Evolutionary conservation across 805 yeast genomes (phyloP).

Genomic region (Starmerella apicola): DNA sequence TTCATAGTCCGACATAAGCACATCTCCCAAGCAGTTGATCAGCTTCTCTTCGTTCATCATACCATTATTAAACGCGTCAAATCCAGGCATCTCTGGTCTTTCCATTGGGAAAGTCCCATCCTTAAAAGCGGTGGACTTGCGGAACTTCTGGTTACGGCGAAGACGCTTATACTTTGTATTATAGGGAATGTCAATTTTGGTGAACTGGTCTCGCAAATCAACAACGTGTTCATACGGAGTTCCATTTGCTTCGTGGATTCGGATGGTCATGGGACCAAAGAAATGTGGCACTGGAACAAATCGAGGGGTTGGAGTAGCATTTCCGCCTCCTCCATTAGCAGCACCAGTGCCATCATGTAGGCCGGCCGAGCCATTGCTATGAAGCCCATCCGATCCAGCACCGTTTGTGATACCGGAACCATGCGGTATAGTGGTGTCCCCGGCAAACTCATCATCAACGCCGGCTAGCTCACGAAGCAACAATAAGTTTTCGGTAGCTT

Average conservation of each 20-base stretch:
- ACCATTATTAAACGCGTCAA: slow-evolving; percentile 2
- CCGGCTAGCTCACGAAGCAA: slow-evolving; percentile 6
- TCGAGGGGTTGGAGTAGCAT: neutral
- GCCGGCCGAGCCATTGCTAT: neutral
- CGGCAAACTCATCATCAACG: neutral
- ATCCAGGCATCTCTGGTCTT: neutral
- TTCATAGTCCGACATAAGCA: slow-evolving; percentile 49
- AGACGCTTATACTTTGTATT: slow-evolving; percentile 83
- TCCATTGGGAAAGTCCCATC: slow-evolving; percentile 14
- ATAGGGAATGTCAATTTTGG: slow-evolving; percentile 86
- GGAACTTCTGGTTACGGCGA: slow-evolving; percentile 43
- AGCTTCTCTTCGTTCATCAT: slow-evolving; percentile 31
- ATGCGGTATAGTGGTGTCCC: neutral
- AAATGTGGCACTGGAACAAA: slow-evolving; percentile 14
- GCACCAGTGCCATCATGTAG: neutral
- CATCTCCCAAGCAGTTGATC: slow-evolving; percentile 62
- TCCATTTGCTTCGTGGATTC: slow-evolving; percentile 97
- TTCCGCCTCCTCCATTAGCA: neutral
- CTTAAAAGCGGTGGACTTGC: slow-evolving; percentile 25
- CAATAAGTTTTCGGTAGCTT: slow-evolving; percentile 22
- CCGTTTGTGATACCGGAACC: too few species aligned
- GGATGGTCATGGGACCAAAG: slow-evolving; percentile 89
- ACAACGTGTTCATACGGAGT: slow-evolving; percentile 98
- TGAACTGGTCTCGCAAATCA: slow-evolving; percentile 69
- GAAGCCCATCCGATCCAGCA: too few species aligned